These are phyloP conservation scores for Sporothrix pseudoabietina DNA, from an alignment of 2,329 filamentous ascomycete species.

Conservation along the genomic window DNA sequence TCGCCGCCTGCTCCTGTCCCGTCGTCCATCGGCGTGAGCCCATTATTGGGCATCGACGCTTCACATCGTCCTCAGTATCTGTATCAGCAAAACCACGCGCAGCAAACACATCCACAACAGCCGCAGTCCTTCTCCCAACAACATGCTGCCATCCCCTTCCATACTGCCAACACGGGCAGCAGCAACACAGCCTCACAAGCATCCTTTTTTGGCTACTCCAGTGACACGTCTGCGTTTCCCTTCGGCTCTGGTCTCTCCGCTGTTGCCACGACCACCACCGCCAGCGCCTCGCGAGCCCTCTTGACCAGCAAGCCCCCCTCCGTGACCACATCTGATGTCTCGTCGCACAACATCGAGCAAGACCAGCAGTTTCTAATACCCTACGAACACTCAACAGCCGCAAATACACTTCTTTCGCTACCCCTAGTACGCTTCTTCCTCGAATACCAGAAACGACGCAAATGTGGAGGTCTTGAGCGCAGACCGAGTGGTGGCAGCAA, in stretches of 20 bases:
- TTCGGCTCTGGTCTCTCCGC: not conserved
- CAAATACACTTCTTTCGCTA: conserved; percentile 42
- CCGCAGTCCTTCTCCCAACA: not conserved
- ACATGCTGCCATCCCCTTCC: not conserved
- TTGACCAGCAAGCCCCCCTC: not conserved
- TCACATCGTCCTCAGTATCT: not conserved
- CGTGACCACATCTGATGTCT: conserved; percentile 20
- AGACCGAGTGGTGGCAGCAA: not conserved
- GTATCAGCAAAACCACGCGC: conserved; percentile 1
- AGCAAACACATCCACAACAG: not conserved
- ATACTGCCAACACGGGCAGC: not conserved
- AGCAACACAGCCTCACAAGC: not conserved
- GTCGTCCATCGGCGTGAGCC: not conserved
- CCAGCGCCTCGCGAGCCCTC: not conserved
- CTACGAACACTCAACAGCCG: conserved; percentile 41
- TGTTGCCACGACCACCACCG: not conserved
- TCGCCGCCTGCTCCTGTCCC: not conserved
- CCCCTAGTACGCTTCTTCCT: conserved; percentile 42
- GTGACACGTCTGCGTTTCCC: not conserved
- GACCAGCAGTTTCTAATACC: conserved; percentile 45
- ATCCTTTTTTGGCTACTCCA: conserved; percentile 22
- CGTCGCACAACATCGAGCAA: conserved; percentile 36
- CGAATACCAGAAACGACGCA: conserved; percentile 34
- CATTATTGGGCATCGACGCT: conserved; percentile 14
- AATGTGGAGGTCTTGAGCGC: not conserved